Base-by-base conservation (phyloP, 192 early-diverging fungal genomes). In the Coemansia sp. region DNA sequence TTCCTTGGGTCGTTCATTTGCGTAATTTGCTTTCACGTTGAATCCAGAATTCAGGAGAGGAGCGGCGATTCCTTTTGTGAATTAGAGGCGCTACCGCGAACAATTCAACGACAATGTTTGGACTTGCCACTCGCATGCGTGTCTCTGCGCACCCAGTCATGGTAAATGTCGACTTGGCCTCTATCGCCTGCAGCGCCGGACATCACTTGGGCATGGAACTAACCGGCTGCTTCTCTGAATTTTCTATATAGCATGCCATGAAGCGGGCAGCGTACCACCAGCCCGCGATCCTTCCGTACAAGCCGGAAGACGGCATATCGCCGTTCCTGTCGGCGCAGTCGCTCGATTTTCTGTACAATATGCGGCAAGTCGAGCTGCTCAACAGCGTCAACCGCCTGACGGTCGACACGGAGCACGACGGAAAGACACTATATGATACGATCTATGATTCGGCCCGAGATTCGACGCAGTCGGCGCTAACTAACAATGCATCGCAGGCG, bases 401-500 rank as follows among this genome's bases (percentile, higher is more conserved):
- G 0, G 72, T 50, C 41, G 68, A 64, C 21, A 62, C 76, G 34
- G 70, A 69, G 10, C 56, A 60, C 42, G 76, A 79, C 44, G 40
- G 38, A 19, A 67, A 58, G 49, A 12, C 64, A 1, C 49, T 80
- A 8, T 46, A 55, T 53, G 30, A 51, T 19, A 64, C 71, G 17
- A 65, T 72, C 28, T 60, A 50, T 36, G 60, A 64, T 15, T 31
- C 73, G 1, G 63, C 65, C 2, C 54, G 56, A 20, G 53, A 75
- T 17, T 61, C 78, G 0, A 54, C 57, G 27, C 64, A 69, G 50
- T 36, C 47, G 8, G 44, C 68, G 28, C 44, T 76, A 26, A 51
- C 54, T 23, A 80, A 75, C 60, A 63, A 72, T 38, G 67, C 78
- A 12, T 76, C 78, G 45, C 78, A 80, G 59, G 78, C 78, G 12